These are phyloP conservation scores for Cyclotella sp. DNA, from an alignment of 108 stramenopile genomes.

Conservation along the genomic window DNA sequence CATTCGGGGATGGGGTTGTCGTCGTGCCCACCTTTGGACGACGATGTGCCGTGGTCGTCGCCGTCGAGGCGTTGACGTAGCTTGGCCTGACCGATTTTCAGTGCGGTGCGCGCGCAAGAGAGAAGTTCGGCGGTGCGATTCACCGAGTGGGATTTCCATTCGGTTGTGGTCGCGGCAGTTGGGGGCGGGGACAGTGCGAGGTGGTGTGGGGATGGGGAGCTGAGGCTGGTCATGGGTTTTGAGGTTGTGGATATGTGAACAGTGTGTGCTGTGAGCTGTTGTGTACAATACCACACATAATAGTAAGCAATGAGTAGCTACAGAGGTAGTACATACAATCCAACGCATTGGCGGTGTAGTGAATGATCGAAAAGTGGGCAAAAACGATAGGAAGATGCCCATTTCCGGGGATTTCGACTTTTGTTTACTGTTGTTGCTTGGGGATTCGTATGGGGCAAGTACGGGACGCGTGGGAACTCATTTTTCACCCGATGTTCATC, in stretches of 20 bases:
- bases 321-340: no score
- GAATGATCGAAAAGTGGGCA: no score
- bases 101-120: constrained; percentile 78
- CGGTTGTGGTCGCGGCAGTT: background rate
- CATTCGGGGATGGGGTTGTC: constrained; percentile 34
- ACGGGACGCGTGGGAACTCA: no score
- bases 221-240: constrained; percentile 12
- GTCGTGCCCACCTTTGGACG: background rate
- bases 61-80: constrained; percentile 30
- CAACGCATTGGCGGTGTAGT: no score
- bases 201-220: background rate
- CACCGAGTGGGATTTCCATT: constrained; percentile 57
- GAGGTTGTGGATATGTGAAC: background rate
- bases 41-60: constrained; percentile 6
- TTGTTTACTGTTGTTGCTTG: no score
- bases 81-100: constrained; percentile 65
- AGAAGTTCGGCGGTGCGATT: constrained; percentile 77
- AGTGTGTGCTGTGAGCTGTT: background rate
- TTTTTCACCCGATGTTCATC: no score
- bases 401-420: no score
- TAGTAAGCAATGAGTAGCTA: no score
- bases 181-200: background rate
- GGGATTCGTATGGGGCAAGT: no score
- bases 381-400: no score
- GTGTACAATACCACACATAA: background rate